Percentiles rank a stretch among this genome's conserved stretches.
Conservation (phyloP, 306 rosid species). For the Gastrolobium villosum region DNA sequence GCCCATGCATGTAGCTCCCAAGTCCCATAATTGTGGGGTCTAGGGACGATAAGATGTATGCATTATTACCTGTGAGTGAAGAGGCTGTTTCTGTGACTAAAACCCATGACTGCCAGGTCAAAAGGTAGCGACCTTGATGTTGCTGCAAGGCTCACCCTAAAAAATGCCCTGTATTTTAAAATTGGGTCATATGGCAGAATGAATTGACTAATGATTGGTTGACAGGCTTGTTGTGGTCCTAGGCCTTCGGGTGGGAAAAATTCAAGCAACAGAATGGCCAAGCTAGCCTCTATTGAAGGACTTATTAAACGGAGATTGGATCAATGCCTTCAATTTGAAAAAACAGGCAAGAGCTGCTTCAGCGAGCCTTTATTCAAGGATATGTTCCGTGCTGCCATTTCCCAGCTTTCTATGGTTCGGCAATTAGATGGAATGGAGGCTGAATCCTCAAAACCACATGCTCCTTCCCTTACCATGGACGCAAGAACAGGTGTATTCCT, state of each 20-base stretch:
- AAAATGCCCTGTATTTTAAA: conserved; percentile 14
- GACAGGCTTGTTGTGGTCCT: conserved; percentile 83
- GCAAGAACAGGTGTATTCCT: conserved; percentile 67
- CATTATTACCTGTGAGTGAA: neutral
- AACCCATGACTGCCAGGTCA: conserved; percentile 16
- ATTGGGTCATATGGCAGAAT: conserved; percentile 43
- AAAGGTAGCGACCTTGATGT: conserved; percentile 14
- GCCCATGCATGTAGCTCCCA: conserved; percentile 19
- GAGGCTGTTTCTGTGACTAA: conserved; percentile 2
- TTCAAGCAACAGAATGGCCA: conserved; percentile 88
- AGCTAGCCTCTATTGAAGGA: conserved; percentile 82
- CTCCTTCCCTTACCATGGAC: conserved; percentile 70
- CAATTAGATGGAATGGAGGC: conserved; percentile 69
- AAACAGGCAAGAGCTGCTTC: conserved; percentile 93
- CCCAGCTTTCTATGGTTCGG: conserved; percentile 58
- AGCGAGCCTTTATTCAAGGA: conserved; percentile 76
- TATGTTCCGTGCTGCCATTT: conserved; percentile 66
- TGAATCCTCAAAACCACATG: conserved; percentile 71
- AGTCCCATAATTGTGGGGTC: neutral
- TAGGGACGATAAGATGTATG: conserved; percentile 12
- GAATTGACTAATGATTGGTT: conserved; percentile 52
- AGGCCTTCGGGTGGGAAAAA: conserved; percentile 84
- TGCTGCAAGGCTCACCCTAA: conserved; percentile 19
- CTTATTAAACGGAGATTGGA: conserved; percentile 88
- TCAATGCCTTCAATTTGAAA: conserved; percentile 83